A percentile compares a stretch with the other conserved stretches of the same genome.
These are phyloP conservation scores for Nemania sp. DNA, from an alignment of 2,329 filamentous ascomycete genomes.

Conservation along the genomic window DNA sequence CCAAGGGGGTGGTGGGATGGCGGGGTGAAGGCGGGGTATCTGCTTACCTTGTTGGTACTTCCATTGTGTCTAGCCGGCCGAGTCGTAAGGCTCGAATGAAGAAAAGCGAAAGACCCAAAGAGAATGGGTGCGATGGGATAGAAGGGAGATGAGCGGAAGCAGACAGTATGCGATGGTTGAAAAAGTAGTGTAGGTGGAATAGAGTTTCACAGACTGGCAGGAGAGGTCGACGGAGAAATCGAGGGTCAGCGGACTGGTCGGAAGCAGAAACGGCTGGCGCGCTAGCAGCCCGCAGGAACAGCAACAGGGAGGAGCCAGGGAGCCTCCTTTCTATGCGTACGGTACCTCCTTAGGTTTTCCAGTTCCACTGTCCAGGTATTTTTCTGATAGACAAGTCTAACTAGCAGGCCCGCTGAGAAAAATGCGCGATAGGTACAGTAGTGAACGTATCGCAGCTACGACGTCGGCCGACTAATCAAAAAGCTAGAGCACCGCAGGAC, in stretches of 20 bases:
- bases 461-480: neutral
- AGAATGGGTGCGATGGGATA: neutral
- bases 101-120: conserved; percentile 17
- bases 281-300: conserved; percentile 4
- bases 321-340: conserved; percentile 1
- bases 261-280: conserved; percentile 14
- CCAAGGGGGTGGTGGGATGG: conserved; percentile 34
- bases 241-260: conserved; percentile 20
- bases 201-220: conserved; percentile 6
- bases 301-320: neutral
- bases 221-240: conserved; percentile 23
- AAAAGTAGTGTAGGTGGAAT: conserved; percentile 13
- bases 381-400: too few relatives aligned
- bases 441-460: conserved; percentile 6
- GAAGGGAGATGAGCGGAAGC: neutral
- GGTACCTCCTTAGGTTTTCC: too few relatives aligned
- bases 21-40: conserved; percentile 39
- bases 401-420: neutral
- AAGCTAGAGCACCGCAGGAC: neutral
- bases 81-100: conserved; percentile 7
- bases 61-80: conserved; percentile 34
- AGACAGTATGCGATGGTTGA: conserved; percentile 20
- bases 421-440: neutral
- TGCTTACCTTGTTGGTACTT: conserved; percentile 40
- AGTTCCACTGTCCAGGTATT: too few relatives aligned